Evolutionary conservation across 1,284 basidiomycete genomes (phyloP).

Genomic region (Lentinula novae-zelandiae): DNA sequence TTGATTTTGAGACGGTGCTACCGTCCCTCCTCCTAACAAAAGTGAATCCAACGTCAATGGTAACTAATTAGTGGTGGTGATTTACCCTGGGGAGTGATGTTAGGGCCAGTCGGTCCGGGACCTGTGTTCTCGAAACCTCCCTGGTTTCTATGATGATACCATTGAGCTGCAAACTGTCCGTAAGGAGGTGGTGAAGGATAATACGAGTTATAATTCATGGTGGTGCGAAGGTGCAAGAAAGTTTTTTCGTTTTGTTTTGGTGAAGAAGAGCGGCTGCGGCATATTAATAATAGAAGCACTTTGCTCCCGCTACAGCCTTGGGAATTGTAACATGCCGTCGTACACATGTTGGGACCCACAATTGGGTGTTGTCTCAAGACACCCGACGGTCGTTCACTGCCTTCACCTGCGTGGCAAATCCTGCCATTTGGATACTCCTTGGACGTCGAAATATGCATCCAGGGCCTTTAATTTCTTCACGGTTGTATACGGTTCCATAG

Average conservation of each 20-base stretch:
- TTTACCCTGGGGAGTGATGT: background rate
- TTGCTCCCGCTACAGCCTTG: no score
- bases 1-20: background rate
- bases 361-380: no score
- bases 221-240: no score
- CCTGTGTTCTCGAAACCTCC: background rate
- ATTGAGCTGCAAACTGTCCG: background rate
- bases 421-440: slow-evolving; percentile 1
- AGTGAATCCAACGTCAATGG: no score
- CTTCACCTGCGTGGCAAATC: background rate
- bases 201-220: background rate
- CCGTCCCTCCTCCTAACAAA: background rate
- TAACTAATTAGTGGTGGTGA: no score
- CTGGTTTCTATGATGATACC: background rate
- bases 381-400: no score
- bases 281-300: no score
- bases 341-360: no score
- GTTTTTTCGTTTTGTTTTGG: no score
- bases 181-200: background rate
- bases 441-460: slow-evolving; percentile 2
- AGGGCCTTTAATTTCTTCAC: slow-evolving; percentile 4
- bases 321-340: no score
- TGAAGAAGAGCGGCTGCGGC: background rate
- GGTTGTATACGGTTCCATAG: background rate
- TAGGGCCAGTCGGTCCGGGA: no score